Conservation (phyloP, 352 stramenopile species). For the Globisporangium spiculum region DNA sequence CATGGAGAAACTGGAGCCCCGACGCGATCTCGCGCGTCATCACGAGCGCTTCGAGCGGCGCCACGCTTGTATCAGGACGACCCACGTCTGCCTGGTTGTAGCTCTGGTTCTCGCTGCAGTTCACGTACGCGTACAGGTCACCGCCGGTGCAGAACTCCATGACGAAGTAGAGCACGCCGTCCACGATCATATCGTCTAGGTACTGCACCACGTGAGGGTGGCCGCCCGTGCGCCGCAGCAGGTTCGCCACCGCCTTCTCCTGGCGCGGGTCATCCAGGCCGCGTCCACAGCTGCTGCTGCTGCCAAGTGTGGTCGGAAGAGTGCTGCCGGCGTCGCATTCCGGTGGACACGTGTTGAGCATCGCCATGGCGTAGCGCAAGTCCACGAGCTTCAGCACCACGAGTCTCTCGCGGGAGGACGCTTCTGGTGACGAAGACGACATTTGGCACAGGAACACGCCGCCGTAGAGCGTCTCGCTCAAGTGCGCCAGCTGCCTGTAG, state of each 20-base stretch:
- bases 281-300: slow-evolving; percentile 12
- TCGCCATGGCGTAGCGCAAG: slow-evolving; percentile 3
- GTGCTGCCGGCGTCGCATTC: slow-evolving; percentile 3
- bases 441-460: slow-evolving; percentile 33
- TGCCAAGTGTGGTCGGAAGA: background rate
- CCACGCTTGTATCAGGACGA: slow-evolving; percentile 7
- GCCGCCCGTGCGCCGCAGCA: slow-evolving; percentile 31
- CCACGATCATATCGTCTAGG: slow-evolving; percentile 38
- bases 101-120: slow-evolving; percentile 12
- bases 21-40: slow-evolving; percentile 25
- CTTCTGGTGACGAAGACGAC: background rate
- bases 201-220: slow-evolving; percentile 50
- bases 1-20: slow-evolving; percentile 41
- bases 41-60: slow-evolving; percentile 37
- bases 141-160: slow-evolving; percentile 35
- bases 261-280: slow-evolving; percentile 34
- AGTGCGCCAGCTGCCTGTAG: slow-evolving; percentile 17
- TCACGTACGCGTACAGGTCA: slow-evolving; percentile 34
- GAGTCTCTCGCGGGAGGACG: background rate
- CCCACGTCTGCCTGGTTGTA: background rate
- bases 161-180: slow-evolving; percentile 48
- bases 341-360: background rate
- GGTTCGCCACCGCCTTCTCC: slow-evolving; percentile 35
- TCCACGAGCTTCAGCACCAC: slow-evolving; percentile 5
- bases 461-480: slow-evolving; percentile 47